Percentiles rank a stretch among this genome's conserved stretches.
These are phyloP conservation scores for Actinomucor elegans DNA, from an alignment of 371 early-diverging fungal species.

Conservation along the genomic window DNA sequence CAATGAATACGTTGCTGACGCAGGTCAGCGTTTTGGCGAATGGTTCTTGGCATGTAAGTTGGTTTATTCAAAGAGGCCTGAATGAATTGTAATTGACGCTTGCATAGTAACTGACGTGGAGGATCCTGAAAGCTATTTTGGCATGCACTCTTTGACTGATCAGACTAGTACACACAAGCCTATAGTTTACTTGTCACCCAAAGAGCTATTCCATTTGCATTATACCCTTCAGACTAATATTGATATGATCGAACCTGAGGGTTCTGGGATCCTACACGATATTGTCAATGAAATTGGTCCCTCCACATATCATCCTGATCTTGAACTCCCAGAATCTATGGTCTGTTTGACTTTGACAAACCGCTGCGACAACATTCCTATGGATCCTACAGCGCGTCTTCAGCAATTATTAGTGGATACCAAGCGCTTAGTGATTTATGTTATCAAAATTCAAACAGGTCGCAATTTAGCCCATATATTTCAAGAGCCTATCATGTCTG, in stretches of 20 bases:
- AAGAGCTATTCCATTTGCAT: slow-evolving; percentile 89
- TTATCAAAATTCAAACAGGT: slow-evolving; percentile 85
- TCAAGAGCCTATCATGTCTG: slow-evolving; percentile 63
- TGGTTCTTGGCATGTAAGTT: slow-evolving; percentile 73
- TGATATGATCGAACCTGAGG: slow-evolving; percentile 57
- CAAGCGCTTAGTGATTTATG: slow-evolving; percentile 82
- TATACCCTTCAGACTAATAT: slow-evolving; percentile 75
- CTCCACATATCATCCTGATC: slow-evolving; percentile 61
- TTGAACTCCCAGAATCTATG: slow-evolving; percentile 61
- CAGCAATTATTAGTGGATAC: slow-evolving; percentile 84
- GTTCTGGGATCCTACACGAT: slow-evolving; percentile 74
- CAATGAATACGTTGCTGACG: slow-evolving; percentile 77
- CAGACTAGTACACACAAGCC: slow-evolving; percentile 83
- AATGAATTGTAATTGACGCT: too few relatives aligned
- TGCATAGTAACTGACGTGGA: slow-evolving; percentile 73
- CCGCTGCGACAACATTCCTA: slow-evolving; percentile 59
- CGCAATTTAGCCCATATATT: slow-evolving; percentile 80
- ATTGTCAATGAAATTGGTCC: slow-evolving; percentile 84
- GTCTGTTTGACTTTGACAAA: slow-evolving; percentile 72
- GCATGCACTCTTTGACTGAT: slow-evolving; percentile 89
- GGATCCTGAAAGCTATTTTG: slow-evolving; percentile 87
- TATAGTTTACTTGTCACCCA: slow-evolving; percentile 83
- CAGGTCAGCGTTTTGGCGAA: slow-evolving; percentile 71
- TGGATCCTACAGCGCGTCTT: slow-evolving; percentile 64
- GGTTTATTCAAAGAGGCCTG: too few relatives aligned